Conservation (phyloP, 768 basidiomycete genomes). For the Cystofilobasidium macerans region DNA sequence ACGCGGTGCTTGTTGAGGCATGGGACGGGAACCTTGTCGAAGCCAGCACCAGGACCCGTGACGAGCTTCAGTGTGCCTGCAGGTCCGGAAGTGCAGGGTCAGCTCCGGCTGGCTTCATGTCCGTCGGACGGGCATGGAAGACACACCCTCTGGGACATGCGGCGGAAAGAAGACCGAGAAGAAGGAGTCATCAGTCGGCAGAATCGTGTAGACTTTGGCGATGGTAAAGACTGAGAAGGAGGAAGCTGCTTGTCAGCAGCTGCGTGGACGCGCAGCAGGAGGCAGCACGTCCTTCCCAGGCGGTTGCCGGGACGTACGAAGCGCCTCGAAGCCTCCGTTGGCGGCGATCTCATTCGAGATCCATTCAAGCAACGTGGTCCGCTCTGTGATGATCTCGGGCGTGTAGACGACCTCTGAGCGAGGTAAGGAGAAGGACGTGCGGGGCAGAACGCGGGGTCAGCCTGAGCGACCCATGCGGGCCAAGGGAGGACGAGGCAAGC, state of each 20-base stretch:
- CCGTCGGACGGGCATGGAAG: too few relatives aligned
- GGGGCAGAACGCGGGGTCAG: background rate
- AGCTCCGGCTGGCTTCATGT: too few relatives aligned
- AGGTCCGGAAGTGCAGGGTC: background rate
- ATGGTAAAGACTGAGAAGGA: conserved; percentile 19
- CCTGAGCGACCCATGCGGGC: background rate
- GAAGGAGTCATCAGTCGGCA: conserved; percentile 11
- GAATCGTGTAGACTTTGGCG: background rate
- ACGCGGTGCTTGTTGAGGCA: conserved; percentile 12
- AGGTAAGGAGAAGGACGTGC: too few relatives aligned
- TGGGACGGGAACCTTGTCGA: background rate
- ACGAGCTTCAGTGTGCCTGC: conserved; percentile 15
- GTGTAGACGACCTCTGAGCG: conserved; percentile 5
- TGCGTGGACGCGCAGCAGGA: background rate
- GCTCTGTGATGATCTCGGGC: background rate
- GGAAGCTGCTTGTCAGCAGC: background rate
- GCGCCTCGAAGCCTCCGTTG: conserved; percentile 3
- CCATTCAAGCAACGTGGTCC: conserved; percentile 5
- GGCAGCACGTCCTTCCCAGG: too few relatives aligned
- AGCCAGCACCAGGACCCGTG: conserved; percentile 9
- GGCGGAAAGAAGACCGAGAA: conserved; percentile 14
- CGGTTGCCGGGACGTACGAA: conserved; percentile 12
- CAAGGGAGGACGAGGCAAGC: too few relatives aligned
- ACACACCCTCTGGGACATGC: too few relatives aligned
- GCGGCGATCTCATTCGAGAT: background rate